Conservation (phyloP, 225 moss, liverwort and hornwort species). For the Physcomitrellopsis africana region DNA sequence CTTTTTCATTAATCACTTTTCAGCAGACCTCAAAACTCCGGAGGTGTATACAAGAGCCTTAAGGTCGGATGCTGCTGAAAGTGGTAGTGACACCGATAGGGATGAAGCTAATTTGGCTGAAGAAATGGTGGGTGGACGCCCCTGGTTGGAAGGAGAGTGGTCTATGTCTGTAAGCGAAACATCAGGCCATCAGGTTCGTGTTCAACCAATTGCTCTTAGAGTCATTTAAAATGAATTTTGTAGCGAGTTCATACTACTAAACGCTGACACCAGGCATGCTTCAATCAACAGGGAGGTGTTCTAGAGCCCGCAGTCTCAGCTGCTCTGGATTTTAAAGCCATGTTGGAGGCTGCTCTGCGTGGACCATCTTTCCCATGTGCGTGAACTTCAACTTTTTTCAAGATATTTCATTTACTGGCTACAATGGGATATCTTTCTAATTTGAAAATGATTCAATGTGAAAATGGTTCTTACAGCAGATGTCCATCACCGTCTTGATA, state of each 20-base stretch:
- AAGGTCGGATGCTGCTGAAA: slow-evolving; percentile 59
- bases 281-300: slow-evolving; percentile 65
- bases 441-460: not conserved
- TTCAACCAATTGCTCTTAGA: slow-evolving; percentile 21
- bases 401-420: slow-evolving; percentile 18
- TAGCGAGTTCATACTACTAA: not conserved
- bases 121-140: slow-evolving; percentile 64
- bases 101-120: slow-evolving; percentile 76
- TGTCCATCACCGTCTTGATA: not conserved
- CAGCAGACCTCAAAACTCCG: slow-evolving; percentile 34
- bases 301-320: slow-evolving; percentile 98
- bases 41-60: slow-evolving; percentile 41
- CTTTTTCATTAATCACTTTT: not conserved
- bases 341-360: slow-evolving; percentile 98
- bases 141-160: slow-evolving; percentile 80
- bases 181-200: slow-evolving; percentile 65
- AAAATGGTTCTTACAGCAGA: slow-evolving; percentile 9
- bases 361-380: slow-evolving; percentile 87
- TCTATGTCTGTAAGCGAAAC: slow-evolving; percentile 64
- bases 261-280: slow-evolving; percentile 19
- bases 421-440: slow-evolving; percentile 4
- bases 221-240: not conserved
- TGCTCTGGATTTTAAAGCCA: slow-evolving; percentile 96
- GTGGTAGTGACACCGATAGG: slow-evolving; percentile 71
- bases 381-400: slow-evolving; percentile 9